Base-by-base conservation (phyloP, 2,329 filamentous ascomycete genomes). In the Penicillium thymicola region DNA sequence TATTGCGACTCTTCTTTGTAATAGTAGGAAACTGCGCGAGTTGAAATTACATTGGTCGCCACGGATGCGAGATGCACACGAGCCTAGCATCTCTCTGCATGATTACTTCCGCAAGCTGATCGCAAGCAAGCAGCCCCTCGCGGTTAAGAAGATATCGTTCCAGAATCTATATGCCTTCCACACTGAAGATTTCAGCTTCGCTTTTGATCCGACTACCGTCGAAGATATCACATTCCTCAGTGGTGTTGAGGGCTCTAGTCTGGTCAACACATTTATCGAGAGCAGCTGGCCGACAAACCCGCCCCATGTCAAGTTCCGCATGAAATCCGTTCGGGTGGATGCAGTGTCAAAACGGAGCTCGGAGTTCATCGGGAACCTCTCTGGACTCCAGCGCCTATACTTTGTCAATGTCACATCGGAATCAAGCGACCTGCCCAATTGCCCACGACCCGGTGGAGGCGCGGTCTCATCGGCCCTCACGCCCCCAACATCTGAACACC, bases 21-120 rank as follows among this genome's bases (percentile, higher is more conserved):
- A 79, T n/a, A 81, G 81, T 5, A 79, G 76, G 59, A 82, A 81
- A 51, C 71, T 87, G 4, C 73, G 78, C 40, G 80, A 82, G 32
- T 69, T 87, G 8, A 81, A 76, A 52, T 59, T 87, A 57, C 83
- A 87, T 64, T 87, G 83, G 78, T 84, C 78, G 28, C 82, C 84
- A 4, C 81, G 85, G 1, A 87, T 87, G 82, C 77, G 84, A 25
- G 78, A 81, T 36, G 76, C 73, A 34, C 81, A 82, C 41, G 85
- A 87, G 64, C 79, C 82, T 6, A 84, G 81, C 45, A 76, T 85
- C 25, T 79, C 76, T 44, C 67, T 86, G 5, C 73, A 79, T 52
- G 75, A 79, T 18, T 82, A 83, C 59, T 86, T 87, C 61, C 81
- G 82, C 21, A 82, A 80, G 50, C 81, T 79, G 58, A 69, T 81